Base-by-base conservation (phyloP, 192 early-diverging fungal genomes). In the Mycoemilia scoparia region DNA sequence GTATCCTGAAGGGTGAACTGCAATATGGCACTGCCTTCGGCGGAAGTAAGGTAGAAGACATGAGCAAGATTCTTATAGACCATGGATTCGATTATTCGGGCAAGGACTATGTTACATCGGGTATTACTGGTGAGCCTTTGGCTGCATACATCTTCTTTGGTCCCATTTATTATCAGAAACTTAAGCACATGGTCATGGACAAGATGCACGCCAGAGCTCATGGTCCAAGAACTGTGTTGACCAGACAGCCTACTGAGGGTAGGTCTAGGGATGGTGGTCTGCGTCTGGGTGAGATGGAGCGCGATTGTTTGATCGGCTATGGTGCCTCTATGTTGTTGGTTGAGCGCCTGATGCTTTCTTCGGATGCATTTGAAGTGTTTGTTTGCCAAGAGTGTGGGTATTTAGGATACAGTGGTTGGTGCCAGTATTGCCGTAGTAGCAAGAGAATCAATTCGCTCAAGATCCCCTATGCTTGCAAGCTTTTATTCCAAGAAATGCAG, bases 161-260 rank as follows among this genome's bases (percentile, higher is more conserved):
- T 21, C 85, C 86, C 5, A 77, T 92, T 10, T 85, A 92, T 49
- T 97, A 97, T 54, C 89, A 95, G 60, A 88, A 88, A 43, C 68
- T 97, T 32, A 97, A 97, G 71, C 92, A 97, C 45, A 95, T 95
- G 89, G 89, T 97, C 2, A 78, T 88, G 61, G 92, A 97, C 63
- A 97, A 97, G 64, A 97, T 97, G 87, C 89, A 95, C 52, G 85
- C 89, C 10, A 76, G 92, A 46, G 70, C 84, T 18, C 49, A 78
- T 21, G 92, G 92, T 39, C 87, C 87, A n/a, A 72, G 84, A 16
- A 85, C 86, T 5, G 73, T 75, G 15, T 54, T 95, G 21, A 95
- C 89, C 3, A 73, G 89, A 27, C 92, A 97, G 58, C 92, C 92
- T 2, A 95, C 87, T 0, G 92, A 97, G 65, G 92, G 92, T 68